phyloP scores from a whole-genome alignment of 768 basidiomycete genomes.

The Saitozyma podzolica region DNA sequence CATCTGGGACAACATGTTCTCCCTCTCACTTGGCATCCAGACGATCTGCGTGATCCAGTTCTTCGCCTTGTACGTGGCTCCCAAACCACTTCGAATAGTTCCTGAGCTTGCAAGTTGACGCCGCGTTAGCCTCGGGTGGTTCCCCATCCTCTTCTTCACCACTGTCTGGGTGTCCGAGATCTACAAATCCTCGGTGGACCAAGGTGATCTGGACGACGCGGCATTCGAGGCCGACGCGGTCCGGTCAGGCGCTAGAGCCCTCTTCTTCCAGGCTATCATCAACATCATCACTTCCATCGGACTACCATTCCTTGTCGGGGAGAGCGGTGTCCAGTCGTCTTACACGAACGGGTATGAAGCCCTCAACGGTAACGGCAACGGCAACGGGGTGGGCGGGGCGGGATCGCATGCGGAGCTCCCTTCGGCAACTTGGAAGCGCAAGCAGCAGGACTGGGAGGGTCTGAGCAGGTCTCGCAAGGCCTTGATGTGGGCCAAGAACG shows the following conservation, averaged over 20 bases:
- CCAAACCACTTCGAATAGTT: neutral
- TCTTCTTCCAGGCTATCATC: conserved; percentile 74
- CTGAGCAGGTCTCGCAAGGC: neutral
- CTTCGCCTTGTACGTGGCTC: conserved; percentile 30
- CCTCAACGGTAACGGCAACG: conserved; percentile 12
- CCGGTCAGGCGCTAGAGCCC: conserved; percentile 76
- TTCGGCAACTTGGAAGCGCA: neutral
- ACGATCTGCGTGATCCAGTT: conserved; percentile 69
- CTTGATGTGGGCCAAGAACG: neutral
- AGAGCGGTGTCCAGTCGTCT: conserved; percentile 33
- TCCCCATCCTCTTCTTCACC: conserved; percentile 84
- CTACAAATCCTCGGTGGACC: conserved; percentile 60
- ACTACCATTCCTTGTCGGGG: conserved; percentile 64
- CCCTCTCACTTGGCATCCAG: conserved; percentile 71
- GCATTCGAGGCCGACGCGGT: conserved; percentile 62
- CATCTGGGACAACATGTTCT: conserved; percentile 70
- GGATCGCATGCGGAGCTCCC: neutral
- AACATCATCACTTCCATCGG: conserved; percentile 68
- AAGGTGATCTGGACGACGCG: conserved; percentile 56
- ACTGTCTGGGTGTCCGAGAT: conserved; percentile 85
- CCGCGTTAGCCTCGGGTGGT: conserved; percentile 80
- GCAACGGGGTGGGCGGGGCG: conserved; percentile 5
- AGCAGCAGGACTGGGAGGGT: neutral
- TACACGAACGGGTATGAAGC: conserved; percentile 10
- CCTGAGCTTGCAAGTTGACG: conserved; percentile 58